Evolutionary conservation across 2,329 filamentous ascomycete genomes (phyloP).

Genomic region (Aspergillus tamarii): DNA sequence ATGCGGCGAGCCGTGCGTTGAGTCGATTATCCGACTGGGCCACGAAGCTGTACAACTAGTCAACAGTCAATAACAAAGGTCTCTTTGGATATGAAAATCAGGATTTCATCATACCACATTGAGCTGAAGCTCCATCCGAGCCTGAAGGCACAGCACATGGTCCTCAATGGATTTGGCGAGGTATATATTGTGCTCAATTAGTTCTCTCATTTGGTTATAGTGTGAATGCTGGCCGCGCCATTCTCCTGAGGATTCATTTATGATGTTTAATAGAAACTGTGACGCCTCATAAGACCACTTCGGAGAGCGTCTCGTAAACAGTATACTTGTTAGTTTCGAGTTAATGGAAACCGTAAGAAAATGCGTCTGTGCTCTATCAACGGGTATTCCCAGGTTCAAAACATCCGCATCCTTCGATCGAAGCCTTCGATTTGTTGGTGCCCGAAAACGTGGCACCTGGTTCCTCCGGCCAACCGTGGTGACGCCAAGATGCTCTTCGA

Average conservation of each 20-base stretch:
- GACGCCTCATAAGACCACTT: neutral
- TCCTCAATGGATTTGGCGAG: neutral
- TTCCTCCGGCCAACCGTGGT: neutral
- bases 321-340: neutral
- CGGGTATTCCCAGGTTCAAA: neutral
- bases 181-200: neutral
- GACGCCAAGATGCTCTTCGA: neutral
- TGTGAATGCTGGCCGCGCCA: neutral
- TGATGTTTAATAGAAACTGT: neutral
- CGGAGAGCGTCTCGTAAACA: neutral
- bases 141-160: neutral
- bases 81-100: neutral
- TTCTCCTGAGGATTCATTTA: neutral
- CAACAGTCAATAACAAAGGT: neutral
- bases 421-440: neutral
- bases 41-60: neutral
- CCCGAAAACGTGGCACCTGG: neutral
- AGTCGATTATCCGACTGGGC: neutral
- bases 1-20: neutral
- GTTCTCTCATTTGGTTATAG: neutral
- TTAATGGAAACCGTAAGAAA: neutral
- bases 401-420: neutral
- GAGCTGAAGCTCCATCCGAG: neutral
- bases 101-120: neutral
- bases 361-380: neutral